Conservation (phyloP, 1,284 basidiomycete species). For the Cutaneotrichosporon cutaneum region DNA sequence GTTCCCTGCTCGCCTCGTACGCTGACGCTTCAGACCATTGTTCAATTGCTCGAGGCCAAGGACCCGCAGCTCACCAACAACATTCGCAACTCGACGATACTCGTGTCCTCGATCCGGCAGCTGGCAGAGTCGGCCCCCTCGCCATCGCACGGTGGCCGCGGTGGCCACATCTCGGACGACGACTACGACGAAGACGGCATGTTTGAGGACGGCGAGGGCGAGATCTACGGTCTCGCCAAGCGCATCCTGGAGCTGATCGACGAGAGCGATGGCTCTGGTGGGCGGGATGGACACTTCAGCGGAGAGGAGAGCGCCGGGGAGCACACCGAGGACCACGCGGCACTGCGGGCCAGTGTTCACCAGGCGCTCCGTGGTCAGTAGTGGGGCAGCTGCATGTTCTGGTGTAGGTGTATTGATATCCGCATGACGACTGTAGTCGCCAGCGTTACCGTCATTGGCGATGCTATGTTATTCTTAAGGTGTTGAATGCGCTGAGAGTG, state of each 20-base stretch:
- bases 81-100: constrained; percentile 75
- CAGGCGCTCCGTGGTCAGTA: constrained; percentile 38
- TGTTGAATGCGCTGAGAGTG: background rate
- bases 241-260: constrained; percentile 84
- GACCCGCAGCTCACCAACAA: constrained; percentile 86
- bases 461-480: constrained; percentile 14
- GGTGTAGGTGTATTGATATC: constrained; percentile 8
- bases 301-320: constrained; percentile 28
- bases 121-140: constrained; percentile 73
- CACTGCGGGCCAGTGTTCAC: constrained; percentile 49
- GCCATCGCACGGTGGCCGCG: constrained; percentile 52
- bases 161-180: constrained; percentile 53
- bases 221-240: constrained; percentile 79
- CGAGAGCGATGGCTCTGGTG: constrained; percentile 19
- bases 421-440: constrained; percentile 1
- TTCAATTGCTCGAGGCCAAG: constrained; percentile 91
- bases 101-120: constrained; percentile 79
- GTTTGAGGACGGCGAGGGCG: constrained; percentile 55
- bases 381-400: constrained; percentile 11
- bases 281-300: constrained; percentile 13
- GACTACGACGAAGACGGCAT: constrained; percentile 76
- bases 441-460: constrained; percentile 4
- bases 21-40: constrained; percentile 65
- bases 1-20: constrained; percentile 12
- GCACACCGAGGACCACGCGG: constrained; percentile 40